Evolutionary conservation across 179 eudicot species (phyloP).

Genomic region (Gypsophila paniculata): DNA sequence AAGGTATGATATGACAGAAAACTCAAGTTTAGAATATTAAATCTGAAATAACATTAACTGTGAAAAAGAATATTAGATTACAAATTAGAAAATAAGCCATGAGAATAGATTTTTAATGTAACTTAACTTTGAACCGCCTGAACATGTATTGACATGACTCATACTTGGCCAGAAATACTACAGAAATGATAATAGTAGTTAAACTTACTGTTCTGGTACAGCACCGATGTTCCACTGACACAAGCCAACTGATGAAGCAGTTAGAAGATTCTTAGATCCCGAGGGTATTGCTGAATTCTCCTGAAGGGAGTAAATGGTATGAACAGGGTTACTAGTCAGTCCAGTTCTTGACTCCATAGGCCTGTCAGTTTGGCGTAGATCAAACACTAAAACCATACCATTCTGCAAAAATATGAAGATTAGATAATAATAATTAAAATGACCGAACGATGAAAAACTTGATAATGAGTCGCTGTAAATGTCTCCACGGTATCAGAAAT

Average conservation of each 20-base stretch:
- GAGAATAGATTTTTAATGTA: too few relatives aligned
- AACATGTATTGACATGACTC: too few relatives aligned
- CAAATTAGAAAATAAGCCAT: too few relatives aligned
- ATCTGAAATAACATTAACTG: too few relatives aligned
- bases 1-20: too few relatives aligned
- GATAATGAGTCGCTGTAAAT: not conserved
- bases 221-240: conserved; percentile 76
- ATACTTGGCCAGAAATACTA: not conserved
- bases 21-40: too few relatives aligned
- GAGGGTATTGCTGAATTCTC: conserved; percentile 35
- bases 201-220: conserved; percentile 30
- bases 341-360: conserved; percentile 62
- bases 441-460: not conserved
- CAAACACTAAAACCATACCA: conserved; percentile 77
- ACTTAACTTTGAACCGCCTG: too few relatives aligned
- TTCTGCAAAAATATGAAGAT: conserved; percentile 41
- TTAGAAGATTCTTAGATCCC: conserved; percentile 52
- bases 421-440: not conserved
- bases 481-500: not conserved
- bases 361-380: conserved; percentile 67
- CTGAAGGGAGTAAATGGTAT: conserved; percentile 50
- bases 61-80: too few relatives aligned
- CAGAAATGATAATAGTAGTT: not conserved
- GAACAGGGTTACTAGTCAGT: conserved; percentile 62
- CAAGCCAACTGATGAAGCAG: conserved; percentile 78